Conservation (phyloP, 2,329 filamentous ascomycete genomes). For the Ophiostoma sp. region DNA sequence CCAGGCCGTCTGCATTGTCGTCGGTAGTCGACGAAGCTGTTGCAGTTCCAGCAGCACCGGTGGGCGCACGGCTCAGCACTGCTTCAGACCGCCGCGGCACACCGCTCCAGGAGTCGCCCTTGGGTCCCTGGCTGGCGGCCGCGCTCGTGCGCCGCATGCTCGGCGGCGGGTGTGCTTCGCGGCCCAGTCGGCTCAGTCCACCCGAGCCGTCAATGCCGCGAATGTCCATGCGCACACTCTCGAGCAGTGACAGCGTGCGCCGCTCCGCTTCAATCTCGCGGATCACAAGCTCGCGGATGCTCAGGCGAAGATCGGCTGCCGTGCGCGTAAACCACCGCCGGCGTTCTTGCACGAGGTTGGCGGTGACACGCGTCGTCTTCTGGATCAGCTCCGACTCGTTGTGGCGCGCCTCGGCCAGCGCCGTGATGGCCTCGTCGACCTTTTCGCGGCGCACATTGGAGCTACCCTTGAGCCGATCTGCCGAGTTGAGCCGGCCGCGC, state of each 20-base stretch:
- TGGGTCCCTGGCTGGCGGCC: slow-evolving; percentile 85
- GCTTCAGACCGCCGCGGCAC: slow-evolving; percentile 73
- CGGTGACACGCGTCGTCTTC: slow-evolving; percentile 84
- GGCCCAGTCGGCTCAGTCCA: slow-evolving; percentile 80
- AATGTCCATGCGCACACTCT: slow-evolving; percentile 88
- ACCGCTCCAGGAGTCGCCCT: slow-evolving; percentile 97
- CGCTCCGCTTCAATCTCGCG: slow-evolving; percentile 95
- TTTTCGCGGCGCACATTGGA: slow-evolving; percentile 88
- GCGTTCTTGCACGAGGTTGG: slow-evolving; percentile 82
- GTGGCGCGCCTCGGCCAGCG: slow-evolving; percentile 79
- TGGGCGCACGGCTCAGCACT: slow-evolving; percentile 55
- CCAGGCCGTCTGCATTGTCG: slow-evolving; percentile 27
- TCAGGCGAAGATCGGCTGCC: slow-evolving; percentile 71
- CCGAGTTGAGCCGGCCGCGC: slow-evolving; percentile 74
- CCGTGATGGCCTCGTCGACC: slow-evolving; percentile 92
- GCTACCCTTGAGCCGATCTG: slow-evolving; percentile 81
- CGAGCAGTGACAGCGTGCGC: slow-evolving; percentile 84
- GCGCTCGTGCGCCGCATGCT: slow-evolving; percentile 63
- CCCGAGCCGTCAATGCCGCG: slow-evolving; percentile 87
- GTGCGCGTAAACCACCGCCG: slow-evolving; percentile 88
- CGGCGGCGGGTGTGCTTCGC: slow-evolving; percentile 80
- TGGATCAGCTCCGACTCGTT: slow-evolving; percentile 75
- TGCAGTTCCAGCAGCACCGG: slow-evolving; percentile 30
- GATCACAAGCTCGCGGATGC: slow-evolving; percentile 85
- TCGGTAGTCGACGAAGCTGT: not conserved